Percentiles rank a stretch among this genome's conserved stretches.
Conservation (phyloP, 495 filamentous ascomycete species). For the Bryoglossum gracile region DNA sequence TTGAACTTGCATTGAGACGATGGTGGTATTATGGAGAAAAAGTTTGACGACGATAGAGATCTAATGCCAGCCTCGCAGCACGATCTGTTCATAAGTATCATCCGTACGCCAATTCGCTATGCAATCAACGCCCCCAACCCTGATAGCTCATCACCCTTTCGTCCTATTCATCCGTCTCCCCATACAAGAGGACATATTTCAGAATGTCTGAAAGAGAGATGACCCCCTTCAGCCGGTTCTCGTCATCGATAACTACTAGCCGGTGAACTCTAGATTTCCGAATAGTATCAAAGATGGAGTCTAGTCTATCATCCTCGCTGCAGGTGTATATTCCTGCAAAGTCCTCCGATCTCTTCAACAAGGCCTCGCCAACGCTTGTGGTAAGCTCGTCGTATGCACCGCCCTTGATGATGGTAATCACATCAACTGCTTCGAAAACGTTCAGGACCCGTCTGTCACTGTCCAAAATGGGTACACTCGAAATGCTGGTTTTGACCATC, state of each 20-base stretch:
- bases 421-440: slow-evolving; percentile 96
- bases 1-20: not conserved
- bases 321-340: slow-evolving; percentile 97
- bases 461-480: slow-evolving; percentile 90
- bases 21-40: slow-evolving; percentile 23
- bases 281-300: slow-evolving; percentile 95
- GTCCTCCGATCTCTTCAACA: slow-evolving; percentile 82
- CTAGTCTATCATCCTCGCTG: slow-evolving; percentile 80
- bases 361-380: slow-evolving; percentile 79
- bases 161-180: slow-evolving; percentile 56
- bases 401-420: slow-evolving; percentile 91
- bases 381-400: slow-evolving; percentile 87
- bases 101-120: slow-evolving; percentile 27
- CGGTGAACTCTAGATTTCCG: slow-evolving; percentile 90
- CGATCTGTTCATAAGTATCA: slow-evolving; percentile 12
- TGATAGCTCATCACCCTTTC: slow-evolving; percentile 15
- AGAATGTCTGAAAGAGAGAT: slow-evolving; percentile 95
- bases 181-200: slow-evolving; percentile 85
- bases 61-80: slow-evolving; percentile 20
- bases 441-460: slow-evolving; percentile 77
- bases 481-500: slow-evolving; percentile 88
- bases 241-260: slow-evolving; percentile 85
- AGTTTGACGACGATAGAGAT: slow-evolving; percentile 19
- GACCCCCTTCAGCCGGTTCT: slow-evolving; percentile 76
- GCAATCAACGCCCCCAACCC: slow-evolving; percentile 23